Evolutionary conservation across 768 basidiomycete species (phyloP).

Genomic region (Lactifluus hygrophoroides): DNA sequence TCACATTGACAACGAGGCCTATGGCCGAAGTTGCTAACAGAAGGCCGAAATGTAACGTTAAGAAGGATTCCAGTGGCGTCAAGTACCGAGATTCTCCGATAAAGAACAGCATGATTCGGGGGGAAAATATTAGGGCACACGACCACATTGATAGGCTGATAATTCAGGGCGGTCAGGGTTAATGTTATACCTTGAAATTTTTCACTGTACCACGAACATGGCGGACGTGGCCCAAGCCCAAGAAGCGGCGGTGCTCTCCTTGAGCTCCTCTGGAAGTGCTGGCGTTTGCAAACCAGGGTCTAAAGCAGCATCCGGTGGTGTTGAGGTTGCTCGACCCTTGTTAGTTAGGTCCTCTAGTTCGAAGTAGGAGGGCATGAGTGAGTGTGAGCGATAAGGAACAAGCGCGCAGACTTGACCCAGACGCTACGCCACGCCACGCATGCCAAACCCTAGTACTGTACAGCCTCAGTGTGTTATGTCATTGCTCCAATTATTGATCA

Average conservation of each 20-base stretch:
- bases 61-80: constrained; percentile 61
- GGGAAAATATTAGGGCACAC: constrained; percentile 37
- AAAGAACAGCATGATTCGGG: constrained; percentile 58
- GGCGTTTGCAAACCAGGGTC: neutral
- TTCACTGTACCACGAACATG: constrained; percentile 17
- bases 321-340: constrained; percentile 6
- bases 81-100: constrained; percentile 35
- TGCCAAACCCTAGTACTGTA: too few species aligned
- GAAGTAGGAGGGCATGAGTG: constrained; percentile 21
- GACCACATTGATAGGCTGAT: constrained; percentile 23
- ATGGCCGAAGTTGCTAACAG: constrained; percentile 47
- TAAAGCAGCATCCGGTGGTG: neutral
- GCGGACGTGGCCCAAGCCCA: constrained; percentile 17
- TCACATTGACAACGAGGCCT: constrained; percentile 52
- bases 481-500: too few species aligned
- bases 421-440: too few species aligned
- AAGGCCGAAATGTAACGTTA: constrained; percentile 59
- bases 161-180: neutral
- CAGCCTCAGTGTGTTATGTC: too few species aligned
- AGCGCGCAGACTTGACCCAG: too few species aligned
- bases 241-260: constrained; percentile 6
- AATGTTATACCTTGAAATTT: neutral
- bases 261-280: neutral
- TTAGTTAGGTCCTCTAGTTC: constrained; percentile 35
- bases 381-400: too few species aligned